A percentile compares a stretch with the other conserved stretches of the same genome.
phyloP scores from a whole-genome alignment of 2,329 filamentous ascomycete species.

The Lachnellula hyalina region DNA sequence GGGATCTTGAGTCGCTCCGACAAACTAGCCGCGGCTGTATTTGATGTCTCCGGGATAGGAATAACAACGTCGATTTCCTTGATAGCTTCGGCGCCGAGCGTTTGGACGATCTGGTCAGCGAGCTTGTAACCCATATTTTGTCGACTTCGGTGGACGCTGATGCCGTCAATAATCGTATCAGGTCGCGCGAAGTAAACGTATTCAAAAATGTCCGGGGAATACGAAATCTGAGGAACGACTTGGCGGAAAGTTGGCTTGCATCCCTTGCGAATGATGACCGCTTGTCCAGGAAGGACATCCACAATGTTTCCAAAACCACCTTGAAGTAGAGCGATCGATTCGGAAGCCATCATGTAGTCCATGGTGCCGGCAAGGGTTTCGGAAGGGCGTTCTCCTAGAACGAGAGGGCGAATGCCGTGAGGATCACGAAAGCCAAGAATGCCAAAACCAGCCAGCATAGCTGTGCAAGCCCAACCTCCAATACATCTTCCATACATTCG shows the following conservation, averaged over 20 bases:
- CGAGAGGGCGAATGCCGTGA: conserved; percentile 77
- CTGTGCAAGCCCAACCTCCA: conserved; percentile 74
- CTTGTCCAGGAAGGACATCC: conserved; percentile 78
- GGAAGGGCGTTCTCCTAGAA: conserved; percentile 69
- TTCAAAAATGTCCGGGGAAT: conserved; percentile 83
- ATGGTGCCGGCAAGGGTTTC: conserved; percentile 53
- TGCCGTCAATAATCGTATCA: conserved; percentile 79
- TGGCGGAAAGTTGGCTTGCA: conserved; percentile 68
- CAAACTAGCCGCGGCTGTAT: conserved; percentile 72
- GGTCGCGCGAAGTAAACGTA: conserved; percentile 83
- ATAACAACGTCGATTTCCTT: conserved; percentile 79
- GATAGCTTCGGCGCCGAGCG: conserved; percentile 63
- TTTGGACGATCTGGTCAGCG: conserved; percentile 63
- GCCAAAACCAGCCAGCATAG: conserved; percentile 77
- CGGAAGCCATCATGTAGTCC: conserved; percentile 90
- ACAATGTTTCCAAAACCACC: conserved; percentile 72
- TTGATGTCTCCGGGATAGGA: conserved; percentile 78
- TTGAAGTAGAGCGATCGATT: conserved; percentile 77
- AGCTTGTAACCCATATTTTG: conserved; percentile 83
- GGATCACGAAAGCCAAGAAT: conserved; percentile 75
- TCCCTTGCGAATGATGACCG: conserved; percentile 80
- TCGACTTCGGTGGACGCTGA: conserved; percentile 77
- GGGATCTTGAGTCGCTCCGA: conserved; percentile 72
- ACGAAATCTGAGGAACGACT: conserved; percentile 61
- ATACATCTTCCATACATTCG: conserved; percentile 69